phyloP scores from a whole-genome alignment of 441 rosid species.

The California macrophylla region DNA sequence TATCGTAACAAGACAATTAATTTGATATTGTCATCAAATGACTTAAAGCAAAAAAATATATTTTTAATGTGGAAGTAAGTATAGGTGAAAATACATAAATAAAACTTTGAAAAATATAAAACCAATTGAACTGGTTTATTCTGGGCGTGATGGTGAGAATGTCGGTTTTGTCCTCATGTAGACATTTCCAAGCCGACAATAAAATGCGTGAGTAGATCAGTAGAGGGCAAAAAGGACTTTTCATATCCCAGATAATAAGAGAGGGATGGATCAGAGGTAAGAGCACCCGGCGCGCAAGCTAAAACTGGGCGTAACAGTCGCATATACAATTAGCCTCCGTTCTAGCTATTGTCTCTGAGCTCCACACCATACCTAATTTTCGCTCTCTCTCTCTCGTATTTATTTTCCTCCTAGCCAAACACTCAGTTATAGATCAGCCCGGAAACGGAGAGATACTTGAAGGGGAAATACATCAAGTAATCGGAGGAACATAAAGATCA shows the following conservation, averaged over 20 bases:
- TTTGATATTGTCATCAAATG: no score
- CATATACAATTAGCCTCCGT: no score
- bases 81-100: no score
- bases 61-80: no score
- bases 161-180: not conserved
- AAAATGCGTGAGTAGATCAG: not conserved
- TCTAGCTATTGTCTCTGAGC: no score
- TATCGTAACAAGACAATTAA: no score
- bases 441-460: not conserved
- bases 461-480: not conserved
- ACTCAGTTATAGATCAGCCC: not conserved
- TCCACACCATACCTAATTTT: no score
- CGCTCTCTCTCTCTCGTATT: not conserved
- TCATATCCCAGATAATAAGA: not conserved
- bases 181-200: not conserved
- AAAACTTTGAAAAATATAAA: no score
- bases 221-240: not conserved
- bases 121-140: no score
- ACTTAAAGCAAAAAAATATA: no score
- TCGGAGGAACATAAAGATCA: constrained; percentile 11
- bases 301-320: not conserved
- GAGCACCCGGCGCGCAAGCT: not conserved
- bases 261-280: no score
- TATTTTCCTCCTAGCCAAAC: not conserved
- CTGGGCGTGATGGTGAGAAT: no score